Evolutionary conservation across 2,329 filamentous ascomycete genomes (phyloP), one percentile per base, ranked within the genome.

Genomic region (Plectosphaerella sp.): DNA sequence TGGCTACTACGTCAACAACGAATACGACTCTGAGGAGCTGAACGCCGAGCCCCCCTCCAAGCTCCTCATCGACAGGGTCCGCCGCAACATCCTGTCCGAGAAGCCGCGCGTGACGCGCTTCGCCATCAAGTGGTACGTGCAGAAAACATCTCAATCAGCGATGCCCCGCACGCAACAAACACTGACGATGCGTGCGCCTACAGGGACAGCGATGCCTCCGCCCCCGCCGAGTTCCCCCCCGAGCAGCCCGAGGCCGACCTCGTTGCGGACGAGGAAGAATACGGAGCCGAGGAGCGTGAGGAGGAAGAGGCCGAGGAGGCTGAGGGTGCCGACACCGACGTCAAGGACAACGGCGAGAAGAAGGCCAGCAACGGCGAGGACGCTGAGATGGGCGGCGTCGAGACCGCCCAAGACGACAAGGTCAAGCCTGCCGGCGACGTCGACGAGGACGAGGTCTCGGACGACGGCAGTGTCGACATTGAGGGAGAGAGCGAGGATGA

Each of bases 1-100:
- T 42, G 94, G 94, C 57, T 99, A 99, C 82, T 99, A 99, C 62
- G 94, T 99, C 64, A 99, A 97, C 80, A 99, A 99, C 65, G 95
- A 99, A 72, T 99, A 99, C 71, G 91, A 96, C 62, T 88, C 89
- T 24, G 91, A 95, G 64, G 90, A 96, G 69, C 81, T 99, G 57
- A 88, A 84, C 62, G 85, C 87, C 47, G 92, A 97, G 62, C 94
- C 94, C 10, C 94, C 94, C 7, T 80, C 91, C 53, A 96, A 96
- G 77, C 92, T 92, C 39, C 80, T 95, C 61, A 87, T 97, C 58
- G 95, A 99, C 68, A 90, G 91, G 64, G 91, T 99, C 58, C 84
- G 84, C 60, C 87, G 95, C 62, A 97, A 95, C 66, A 89, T 99
- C 48, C 82, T 99, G 37, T 91, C 92, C 3, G 93, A 97, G 75